Base-by-base conservation (phyloP, 2,329 filamentous ascomycete genomes). In the Cercospora berteroae region DNA sequence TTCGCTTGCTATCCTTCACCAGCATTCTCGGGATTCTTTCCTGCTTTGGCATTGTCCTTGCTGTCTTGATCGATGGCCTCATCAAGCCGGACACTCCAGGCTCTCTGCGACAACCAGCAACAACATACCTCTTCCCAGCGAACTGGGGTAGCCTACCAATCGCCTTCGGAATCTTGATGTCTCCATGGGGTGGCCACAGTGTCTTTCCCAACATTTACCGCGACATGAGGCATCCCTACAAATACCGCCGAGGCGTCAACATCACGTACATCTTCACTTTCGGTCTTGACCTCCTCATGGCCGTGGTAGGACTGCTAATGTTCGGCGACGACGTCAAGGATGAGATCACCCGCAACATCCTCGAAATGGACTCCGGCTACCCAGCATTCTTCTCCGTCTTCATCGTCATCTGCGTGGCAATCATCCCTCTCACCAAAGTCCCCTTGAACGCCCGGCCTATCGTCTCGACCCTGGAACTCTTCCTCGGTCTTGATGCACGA, bases 391-490 rank as follows among this genome's bases (percentile, higher is more conserved):
- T 96, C 48, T 92, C 89, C n/a, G 81, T 94, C 57, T 83, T 94
- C 72, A 90, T 97, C 78, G 93, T 93, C 71, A 83, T 92, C 69
- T 94, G 94, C 78, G 91, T 98, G 73, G 90, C 90, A 75, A 93
- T 97, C 76, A 97, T 98, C 70, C 95, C 94, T 0, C 83, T 99
- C 61, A 97, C 94, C 39, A 99, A 99, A 80, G 89, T 97, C n/a
- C 71, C 71, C 25, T 69, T 69, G 63, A 86, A 84, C 77, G 90
- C 91, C 8, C 90, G 94, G 1, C 95, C 94, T 10, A 94, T 98
- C 72, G 87, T 97, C 71, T 89, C 89, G 33, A 97, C 93, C 0
- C 80, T 92, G 62, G 95, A 98, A 81, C 87, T 95, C 59, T 81
- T 97, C 66, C 85, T 88, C 68, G 93, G 93, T 56, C 84, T 97